These are phyloP conservation scores for Euphorbia schlechtendalii DNA, from an alignment of 441 rosid genomes.

Conservation along the genomic window DNA sequence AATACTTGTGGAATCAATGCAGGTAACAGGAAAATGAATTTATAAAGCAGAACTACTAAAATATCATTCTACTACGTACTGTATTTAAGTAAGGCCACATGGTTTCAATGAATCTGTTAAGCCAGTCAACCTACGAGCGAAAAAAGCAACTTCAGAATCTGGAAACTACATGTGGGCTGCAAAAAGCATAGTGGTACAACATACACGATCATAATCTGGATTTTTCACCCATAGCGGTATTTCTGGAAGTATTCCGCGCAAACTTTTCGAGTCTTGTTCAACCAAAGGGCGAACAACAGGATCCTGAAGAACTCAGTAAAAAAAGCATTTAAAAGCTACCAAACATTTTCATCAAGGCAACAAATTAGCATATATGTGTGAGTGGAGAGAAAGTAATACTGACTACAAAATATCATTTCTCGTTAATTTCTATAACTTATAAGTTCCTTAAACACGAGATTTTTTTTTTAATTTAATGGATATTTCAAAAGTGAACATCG, in stretches of 20 bases:
- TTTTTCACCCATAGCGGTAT: constrained; percentile 92
- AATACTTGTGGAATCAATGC: constrained; percentile 16
- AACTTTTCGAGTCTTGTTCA: constrained; percentile 63
- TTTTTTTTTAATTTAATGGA: too few relatives aligned
- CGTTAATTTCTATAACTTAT: too few relatives aligned
- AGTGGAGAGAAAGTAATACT: too few relatives aligned
- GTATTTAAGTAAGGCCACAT: constrained; percentile 98
- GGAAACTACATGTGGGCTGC: not conserved
- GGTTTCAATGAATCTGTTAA: constrained; percentile 58
- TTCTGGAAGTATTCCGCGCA: constrained; percentile 84
- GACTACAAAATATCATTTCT: too few relatives aligned
- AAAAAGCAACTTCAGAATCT: constrained; percentile 15
- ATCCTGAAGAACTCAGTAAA: constrained; percentile 40
- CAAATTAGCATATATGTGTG: too few relatives aligned
- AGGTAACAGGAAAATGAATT: constrained; percentile 10
- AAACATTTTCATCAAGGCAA: not conserved
- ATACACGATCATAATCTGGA: constrained; percentile 90
- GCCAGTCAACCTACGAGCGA: constrained; percentile 80
- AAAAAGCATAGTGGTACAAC: constrained; percentile 18
- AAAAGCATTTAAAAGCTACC: not conserved
- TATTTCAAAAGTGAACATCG: too few relatives aligned
- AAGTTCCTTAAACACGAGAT: too few relatives aligned
- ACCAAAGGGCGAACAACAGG: constrained; percentile 64
- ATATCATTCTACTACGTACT: constrained; percentile 34
- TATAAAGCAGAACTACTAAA: not conserved